Percentiles rank a stretch among this genome's conserved stretches.
Evolutionary conservation across 2,329 filamentous ascomycete genomes (phyloP).

Genomic region (Ceratocystis smalleyi): DNA sequence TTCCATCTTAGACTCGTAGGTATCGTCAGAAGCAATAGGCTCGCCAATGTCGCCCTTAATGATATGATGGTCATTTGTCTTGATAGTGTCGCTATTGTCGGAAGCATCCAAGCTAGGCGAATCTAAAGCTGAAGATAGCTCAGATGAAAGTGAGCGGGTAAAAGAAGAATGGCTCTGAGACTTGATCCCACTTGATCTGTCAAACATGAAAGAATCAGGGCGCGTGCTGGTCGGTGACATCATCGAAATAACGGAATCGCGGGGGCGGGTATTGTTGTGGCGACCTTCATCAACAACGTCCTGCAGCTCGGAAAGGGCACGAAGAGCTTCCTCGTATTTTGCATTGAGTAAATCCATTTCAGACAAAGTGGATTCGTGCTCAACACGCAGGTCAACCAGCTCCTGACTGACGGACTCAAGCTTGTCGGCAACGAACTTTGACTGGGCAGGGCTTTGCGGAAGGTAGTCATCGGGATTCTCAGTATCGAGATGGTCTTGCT

Average conservation of each 20-base stretch:
- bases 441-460: conserved; percentile 59
- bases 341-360: conserved; percentile 69
- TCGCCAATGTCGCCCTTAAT: conserved; percentile 3
- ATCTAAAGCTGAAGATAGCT: conserved; percentile 76
- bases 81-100: conserved; percentile 30
- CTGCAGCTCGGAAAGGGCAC: conserved; percentile 67
- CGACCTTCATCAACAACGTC: conserved; percentile 68
- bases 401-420: conserved; percentile 83
- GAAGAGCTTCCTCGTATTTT: conserved; percentile 84
- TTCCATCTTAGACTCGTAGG: conserved; percentile 5
- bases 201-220: conserved; percentile 72
- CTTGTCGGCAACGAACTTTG: conserved; percentile 78
- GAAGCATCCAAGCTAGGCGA: conserved; percentile 46
- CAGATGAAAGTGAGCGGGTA: conserved; percentile 83
- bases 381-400: conserved; percentile 73
- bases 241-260: conserved; percentile 42
- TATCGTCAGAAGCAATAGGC: neutral
- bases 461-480: conserved; percentile 27
- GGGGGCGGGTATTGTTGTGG: conserved; percentile 38
- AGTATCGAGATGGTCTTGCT: conserved; percentile 7
- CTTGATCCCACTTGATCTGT: conserved; percentile 57
- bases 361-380: conserved; percentile 69
- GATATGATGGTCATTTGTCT: conserved; percentile 22
- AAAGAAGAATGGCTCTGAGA: conserved; percentile 50
- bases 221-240: conserved; percentile 37